A percentile compares a stretch with the other conserved stretches of the same genome.
These are phyloP conservation scores for Pelargonium cotyledonis DNA, from an alignment of 441 rosid genomes.

Conservation along the genomic window DNA sequence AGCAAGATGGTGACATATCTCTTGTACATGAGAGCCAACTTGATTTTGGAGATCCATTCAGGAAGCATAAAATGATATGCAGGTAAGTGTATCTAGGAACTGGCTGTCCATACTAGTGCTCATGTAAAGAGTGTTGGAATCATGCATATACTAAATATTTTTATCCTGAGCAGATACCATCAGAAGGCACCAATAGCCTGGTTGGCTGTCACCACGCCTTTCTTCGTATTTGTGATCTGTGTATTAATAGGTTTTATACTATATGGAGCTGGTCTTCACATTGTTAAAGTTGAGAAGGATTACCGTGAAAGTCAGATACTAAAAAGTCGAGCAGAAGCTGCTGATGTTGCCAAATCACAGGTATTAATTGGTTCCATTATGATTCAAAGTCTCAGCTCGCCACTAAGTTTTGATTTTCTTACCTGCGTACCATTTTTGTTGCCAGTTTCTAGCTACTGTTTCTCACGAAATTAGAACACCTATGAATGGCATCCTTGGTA, in stretches of 20 bases:
- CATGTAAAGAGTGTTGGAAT: slow-evolving; percentile 11
- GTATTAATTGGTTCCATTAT: slow-evolving; percentile 22
- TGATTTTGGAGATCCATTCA: slow-evolving; percentile 89
- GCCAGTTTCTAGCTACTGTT: slow-evolving; percentile 81
- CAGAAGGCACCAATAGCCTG: slow-evolving; percentile 70
- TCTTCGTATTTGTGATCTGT: slow-evolving; percentile 59
- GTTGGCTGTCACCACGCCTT: slow-evolving; percentile 62
- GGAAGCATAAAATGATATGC: slow-evolving; percentile 89
- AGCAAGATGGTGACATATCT: slow-evolving; percentile 69
- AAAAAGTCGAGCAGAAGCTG: slow-evolving; percentile 84
- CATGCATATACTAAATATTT: slow-evolving; percentile 15
- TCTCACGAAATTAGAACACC: slow-evolving; percentile 98
- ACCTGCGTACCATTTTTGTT: slow-evolving; percentile 19
- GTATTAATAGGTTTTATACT: slow-evolving; percentile 73
- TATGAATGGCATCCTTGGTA: slow-evolving; percentile 98
- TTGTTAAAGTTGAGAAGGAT: slow-evolving; percentile 86
- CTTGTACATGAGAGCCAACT: slow-evolving; percentile 71
- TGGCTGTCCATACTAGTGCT: slow-evolving; percentile 9
- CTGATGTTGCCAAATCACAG: slow-evolving; percentile 96
- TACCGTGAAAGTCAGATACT: slow-evolving; percentile 73
- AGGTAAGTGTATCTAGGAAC: slow-evolving; percentile 43
- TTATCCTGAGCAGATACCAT: slow-evolving; percentile 51
- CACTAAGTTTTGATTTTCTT: slow-evolving; percentile 5
- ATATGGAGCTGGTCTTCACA: slow-evolving; percentile 63
- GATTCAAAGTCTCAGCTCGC: not conserved